Conservation (phyloP, 2,329 filamentous ascomycete species). For the Colletotrichum euphorbiae region DNA sequence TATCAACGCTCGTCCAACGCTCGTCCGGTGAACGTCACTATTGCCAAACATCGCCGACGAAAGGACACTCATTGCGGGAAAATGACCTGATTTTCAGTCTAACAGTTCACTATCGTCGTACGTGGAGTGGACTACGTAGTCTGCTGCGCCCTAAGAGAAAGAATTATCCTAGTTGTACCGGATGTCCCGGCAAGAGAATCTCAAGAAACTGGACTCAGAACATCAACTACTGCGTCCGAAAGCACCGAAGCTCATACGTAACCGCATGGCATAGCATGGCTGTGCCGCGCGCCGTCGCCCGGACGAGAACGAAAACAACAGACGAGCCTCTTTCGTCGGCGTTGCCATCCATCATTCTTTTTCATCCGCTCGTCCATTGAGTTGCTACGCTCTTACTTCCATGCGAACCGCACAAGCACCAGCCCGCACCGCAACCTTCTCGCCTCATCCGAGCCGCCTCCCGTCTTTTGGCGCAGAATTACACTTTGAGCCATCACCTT, state of each 20-base stretch:
- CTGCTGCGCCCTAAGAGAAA: neutral
- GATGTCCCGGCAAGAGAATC: conserved; percentile 8
- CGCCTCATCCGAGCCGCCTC: conserved; percentile 15
- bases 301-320: conserved; percentile 1
- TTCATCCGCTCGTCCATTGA: neutral
- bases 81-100: neutral
- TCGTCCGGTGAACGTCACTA: neutral
- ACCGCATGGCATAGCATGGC: neutral
- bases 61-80: neutral
- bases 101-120: neutral
- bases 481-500: conserved; percentile 25
- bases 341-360: neutral
- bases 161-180: neutral
- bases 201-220: neutral
- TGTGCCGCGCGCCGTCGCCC: neutral
- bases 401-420: conserved; percentile 2
- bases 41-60: conserved; percentile 2
- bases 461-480: neutral
- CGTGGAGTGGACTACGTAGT: neutral
- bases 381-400: neutral
- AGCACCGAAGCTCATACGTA: neutral
- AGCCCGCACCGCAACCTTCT: conserved; percentile 16
- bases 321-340: neutral
- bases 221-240: neutral
- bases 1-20: neutral